Conservation (phyloP, 805 yeast genomes). For the Metschnikowia lochheadii region DNA sequence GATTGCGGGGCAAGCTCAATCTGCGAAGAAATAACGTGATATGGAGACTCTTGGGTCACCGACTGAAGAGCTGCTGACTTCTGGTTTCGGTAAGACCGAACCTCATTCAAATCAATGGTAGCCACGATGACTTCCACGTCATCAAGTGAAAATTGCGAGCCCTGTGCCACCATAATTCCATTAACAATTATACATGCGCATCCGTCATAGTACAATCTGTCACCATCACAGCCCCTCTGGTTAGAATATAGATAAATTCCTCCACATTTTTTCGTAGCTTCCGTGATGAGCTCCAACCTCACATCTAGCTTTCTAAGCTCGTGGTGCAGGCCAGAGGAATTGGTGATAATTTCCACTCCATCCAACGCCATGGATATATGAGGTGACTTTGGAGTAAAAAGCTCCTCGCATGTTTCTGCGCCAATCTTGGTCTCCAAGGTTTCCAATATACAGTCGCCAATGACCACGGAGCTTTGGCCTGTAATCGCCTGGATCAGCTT, state of each 20-base stretch:
- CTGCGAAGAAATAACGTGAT: slow-evolving; percentile 57
- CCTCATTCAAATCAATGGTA: slow-evolving; percentile 89
- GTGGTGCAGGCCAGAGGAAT: slow-evolving; percentile 97
- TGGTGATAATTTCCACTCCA: slow-evolving; percentile 96
- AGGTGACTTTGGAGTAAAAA: slow-evolving; percentile 95
- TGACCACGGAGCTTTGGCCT: slow-evolving; percentile 60
- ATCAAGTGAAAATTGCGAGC: slow-evolving; percentile 78
- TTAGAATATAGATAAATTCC: slow-evolving; percentile 92
- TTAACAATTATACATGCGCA: slow-evolving; percentile 92
- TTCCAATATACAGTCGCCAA: slow-evolving; percentile 89
- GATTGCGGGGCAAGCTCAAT: slow-evolving; percentile 62
- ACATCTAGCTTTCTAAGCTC: slow-evolving; percentile 86
- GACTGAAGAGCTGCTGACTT: slow-evolving; percentile 78
- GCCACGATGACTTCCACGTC: slow-evolving; percentile 97
- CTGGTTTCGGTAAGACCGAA: slow-evolving; percentile 72
- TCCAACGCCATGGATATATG: slow-evolving; percentile 88
- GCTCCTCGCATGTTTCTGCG: slow-evolving; percentile 97
- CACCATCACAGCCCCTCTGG: slow-evolving; percentile 98
- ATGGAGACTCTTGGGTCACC: slow-evolving; percentile 39
- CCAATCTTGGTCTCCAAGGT: slow-evolving; percentile 88
- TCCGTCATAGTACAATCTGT: slow-evolving; percentile 93
- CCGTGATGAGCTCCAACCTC: slow-evolving; percentile 77
- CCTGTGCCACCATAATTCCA: slow-evolving; percentile 90
- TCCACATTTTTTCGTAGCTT: slow-evolving; percentile 94
- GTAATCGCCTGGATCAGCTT: slow-evolving; percentile 59